phyloP scores from a whole-genome alignment of 2,329 filamentous ascomycete genomes.

The Clarireedia hainanense region DNA sequence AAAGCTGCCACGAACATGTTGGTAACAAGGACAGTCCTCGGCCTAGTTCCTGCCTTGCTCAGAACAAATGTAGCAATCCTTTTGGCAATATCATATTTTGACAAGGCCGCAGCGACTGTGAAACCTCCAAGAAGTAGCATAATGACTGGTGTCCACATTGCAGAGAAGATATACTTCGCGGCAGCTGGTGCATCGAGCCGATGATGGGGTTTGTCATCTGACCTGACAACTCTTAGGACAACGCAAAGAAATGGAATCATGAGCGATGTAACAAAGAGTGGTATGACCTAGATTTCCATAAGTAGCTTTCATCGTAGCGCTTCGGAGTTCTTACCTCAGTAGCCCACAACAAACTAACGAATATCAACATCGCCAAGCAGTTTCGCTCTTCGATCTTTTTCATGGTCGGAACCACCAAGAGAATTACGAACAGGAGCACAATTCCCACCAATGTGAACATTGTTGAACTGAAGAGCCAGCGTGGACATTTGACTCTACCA shows the following conservation, averaged over 20 bases:
- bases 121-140: slow-evolving; percentile 97
- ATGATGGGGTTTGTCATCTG: slow-evolving; percentile 60
- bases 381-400: slow-evolving; percentile 86
- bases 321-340: slow-evolving; percentile 61
- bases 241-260: slow-evolving; percentile 91
- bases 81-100: slow-evolving; percentile 97
- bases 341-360: slow-evolving; percentile 92
- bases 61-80: slow-evolving; percentile 93
- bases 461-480: slow-evolving; percentile 76
- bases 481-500: slow-evolving; percentile 66
- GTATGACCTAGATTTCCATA: slow-evolving; percentile 61
- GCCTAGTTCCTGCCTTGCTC: slow-evolving; percentile 90
- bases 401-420: slow-evolving; percentile 77
- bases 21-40: slow-evolving; percentile 81
- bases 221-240: slow-evolving; percentile 73
- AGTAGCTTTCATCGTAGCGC: slow-evolving; percentile 14
- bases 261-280: slow-evolving; percentile 91
- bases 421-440: slow-evolving; percentile 61
- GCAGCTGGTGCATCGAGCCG: slow-evolving; percentile 75
- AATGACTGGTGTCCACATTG: slow-evolving; percentile 99
- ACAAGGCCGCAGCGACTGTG: slow-evolving; percentile 87
- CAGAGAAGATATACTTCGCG: slow-evolving; percentile 76
- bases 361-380: slow-evolving; percentile 85
- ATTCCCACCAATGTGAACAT: slow-evolving; percentile 70
- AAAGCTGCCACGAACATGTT: slow-evolving; percentile 99